Conservation (phyloP, 2,329 filamentous ascomycete species). For the Ophiocordyceps camponoti-saundersi region DNA sequence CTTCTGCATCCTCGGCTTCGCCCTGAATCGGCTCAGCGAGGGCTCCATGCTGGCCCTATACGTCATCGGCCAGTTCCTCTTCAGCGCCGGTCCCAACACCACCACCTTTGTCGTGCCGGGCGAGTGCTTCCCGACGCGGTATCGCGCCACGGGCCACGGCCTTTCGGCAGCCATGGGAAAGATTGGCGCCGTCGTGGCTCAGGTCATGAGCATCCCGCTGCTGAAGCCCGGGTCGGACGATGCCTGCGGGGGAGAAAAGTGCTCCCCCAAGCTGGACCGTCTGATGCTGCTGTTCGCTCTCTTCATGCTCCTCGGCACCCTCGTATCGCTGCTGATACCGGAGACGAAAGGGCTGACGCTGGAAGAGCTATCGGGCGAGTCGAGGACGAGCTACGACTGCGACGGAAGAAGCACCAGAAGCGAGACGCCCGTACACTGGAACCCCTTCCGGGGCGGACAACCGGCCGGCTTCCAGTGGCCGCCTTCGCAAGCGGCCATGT, state of each 20-base stretch:
- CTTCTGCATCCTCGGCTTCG: constrained; percentile 46
- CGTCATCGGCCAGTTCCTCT: constrained; percentile 47
- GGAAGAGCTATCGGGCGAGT: constrained; percentile 52
- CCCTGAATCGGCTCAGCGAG: constrained; percentile 29
- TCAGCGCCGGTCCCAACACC: constrained; percentile 49
- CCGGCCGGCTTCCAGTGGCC: constrained; percentile 34
- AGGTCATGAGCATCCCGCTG: constrained; percentile 46
- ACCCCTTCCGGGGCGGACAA: constrained; percentile 30
- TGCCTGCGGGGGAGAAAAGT: constrained; percentile 28
- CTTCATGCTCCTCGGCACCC: constrained; percentile 60
- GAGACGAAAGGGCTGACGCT: constrained; percentile 62
- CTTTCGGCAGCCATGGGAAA: constrained; percentile 51
- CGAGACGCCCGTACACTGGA: constrained; percentile 20
- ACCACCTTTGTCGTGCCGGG: constrained; percentile 49
- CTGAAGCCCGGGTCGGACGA: constrained; percentile 36
- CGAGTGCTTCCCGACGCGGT: constrained; percentile 48
- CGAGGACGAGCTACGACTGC: constrained; percentile 39
- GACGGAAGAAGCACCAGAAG: constrained; percentile 29
- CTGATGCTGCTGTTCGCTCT: constrained; percentile 64
- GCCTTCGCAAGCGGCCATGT: constrained; percentile 11
- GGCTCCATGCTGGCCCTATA: constrained; percentile 41
- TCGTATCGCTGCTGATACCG: constrained; percentile 55
- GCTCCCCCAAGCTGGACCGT: constrained; percentile 47
- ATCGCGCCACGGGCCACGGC: constrained; percentile 45
- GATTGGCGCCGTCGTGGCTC: constrained; percentile 49